Percentiles rank a stretch among this genome's conserved stretches.
Evolutionary conservation across 805 yeast genomes (phyloP).

Genomic region (Saccharomyces paradoxus): DNA sequence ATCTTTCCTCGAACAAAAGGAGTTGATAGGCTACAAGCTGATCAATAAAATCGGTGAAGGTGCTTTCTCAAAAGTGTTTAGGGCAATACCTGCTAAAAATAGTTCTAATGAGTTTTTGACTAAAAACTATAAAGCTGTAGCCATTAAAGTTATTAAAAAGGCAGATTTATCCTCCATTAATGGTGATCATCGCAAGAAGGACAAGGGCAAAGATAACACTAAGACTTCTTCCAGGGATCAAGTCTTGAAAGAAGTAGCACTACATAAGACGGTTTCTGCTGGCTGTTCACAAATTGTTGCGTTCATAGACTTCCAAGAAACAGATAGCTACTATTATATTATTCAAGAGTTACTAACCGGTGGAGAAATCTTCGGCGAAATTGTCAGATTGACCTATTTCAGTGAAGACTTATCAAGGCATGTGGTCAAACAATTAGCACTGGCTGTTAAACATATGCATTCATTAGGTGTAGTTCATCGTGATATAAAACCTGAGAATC

Average conservation of each 20-base stretch:
- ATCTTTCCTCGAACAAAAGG: constrained; percentile 30
- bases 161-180: constrained; percentile 52
- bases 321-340: constrained; percentile 52
- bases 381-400: constrained; percentile 58
- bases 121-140: constrained; percentile 31
- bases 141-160: constrained; percentile 57
- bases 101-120: constrained; percentile 8
- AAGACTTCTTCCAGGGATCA: constrained; percentile 38
- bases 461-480: constrained; percentile 74
- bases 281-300: constrained; percentile 46
- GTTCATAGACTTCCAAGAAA: constrained; percentile 59
- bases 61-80: constrained; percentile 69
- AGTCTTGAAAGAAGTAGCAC: constrained; percentile 71
- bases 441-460: constrained; percentile 62
- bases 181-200: constrained; percentile 4
- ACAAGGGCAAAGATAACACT: constrained; percentile 6
- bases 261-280: constrained; percentile 55
- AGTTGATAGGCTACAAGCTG: constrained; percentile 32
- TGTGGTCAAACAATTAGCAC: constrained; percentile 53
- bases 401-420: constrained; percentile 59
- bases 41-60: constrained; percentile 65
- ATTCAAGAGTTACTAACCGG: constrained; percentile 69
- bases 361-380: constrained; percentile 66
- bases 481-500: constrained; percentile 76
- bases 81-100: constrained; percentile 36